A percentile compares a stretch with the other conserved stretches of the same genome.
Evolutionary conservation across 148 eudicot genomes (phyloP).

Genomic region (Cornus suecica): DNA sequence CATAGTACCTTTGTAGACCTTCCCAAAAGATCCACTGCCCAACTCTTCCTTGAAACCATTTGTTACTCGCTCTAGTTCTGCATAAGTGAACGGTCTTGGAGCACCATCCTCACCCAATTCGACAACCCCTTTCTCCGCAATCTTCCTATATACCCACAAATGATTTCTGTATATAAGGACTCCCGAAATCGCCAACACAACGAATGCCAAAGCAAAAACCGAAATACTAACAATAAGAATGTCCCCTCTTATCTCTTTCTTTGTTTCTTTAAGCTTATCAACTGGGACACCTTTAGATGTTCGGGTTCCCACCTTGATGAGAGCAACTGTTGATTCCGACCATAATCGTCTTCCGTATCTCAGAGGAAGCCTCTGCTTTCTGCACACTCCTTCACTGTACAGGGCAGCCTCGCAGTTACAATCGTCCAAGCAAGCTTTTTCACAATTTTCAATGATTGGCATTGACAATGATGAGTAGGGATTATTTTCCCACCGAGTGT

Average conservation of each 20-base stretch:
- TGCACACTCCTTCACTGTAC: not conserved
- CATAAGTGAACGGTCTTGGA: not conserved
- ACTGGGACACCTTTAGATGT: not conserved
- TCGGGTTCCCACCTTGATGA: constrained; percentile 7
- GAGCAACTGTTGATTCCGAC: not conserved
- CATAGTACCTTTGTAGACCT: not conserved
- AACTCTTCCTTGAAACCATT: not conserved
- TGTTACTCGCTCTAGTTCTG: not conserved
- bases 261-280: not conserved
- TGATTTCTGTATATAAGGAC: not conserved
- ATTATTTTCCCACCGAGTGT: not conserved
- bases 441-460: not conserved
- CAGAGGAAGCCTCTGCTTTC: constrained; percentile 14
- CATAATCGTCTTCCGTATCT: constrained; percentile 8
- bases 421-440: constrained; percentile 10
- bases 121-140: not conserved
- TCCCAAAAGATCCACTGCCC: not conserved
- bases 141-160: not conserved
- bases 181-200: not conserved
- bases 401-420: constrained; percentile 13
- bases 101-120: not conserved
- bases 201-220: not conserved
- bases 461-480: not conserved
- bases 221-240: not conserved
- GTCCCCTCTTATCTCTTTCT: not conserved